These are phyloP conservation scores for Zoysia japonica DNA, from an alignment of 176 grass and related monocot genomes.

Conservation along the genomic window DNA sequence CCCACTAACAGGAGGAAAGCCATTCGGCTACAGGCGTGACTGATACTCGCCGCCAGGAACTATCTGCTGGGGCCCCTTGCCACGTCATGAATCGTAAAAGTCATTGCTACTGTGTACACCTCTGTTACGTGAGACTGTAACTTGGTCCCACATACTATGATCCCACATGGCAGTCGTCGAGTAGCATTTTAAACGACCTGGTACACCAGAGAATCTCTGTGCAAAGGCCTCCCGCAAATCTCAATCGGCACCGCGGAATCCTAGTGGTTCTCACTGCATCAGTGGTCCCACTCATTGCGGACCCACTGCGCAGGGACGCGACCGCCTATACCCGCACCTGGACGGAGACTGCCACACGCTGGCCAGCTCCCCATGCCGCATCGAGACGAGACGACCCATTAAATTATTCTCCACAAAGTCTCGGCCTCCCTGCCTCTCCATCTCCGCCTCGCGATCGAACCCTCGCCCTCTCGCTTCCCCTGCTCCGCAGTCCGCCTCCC, in stretches of 20 bases:
- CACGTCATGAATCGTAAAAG: conserved; percentile 27
- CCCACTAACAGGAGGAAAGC: background rate
- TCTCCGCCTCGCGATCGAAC: conserved; percentile 58
- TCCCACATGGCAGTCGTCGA: rapidly evolving
- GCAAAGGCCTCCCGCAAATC: background rate
- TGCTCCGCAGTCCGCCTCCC: conserved; percentile 26
- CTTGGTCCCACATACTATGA: rapidly evolving
- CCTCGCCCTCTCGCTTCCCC: conserved; percentile 29
- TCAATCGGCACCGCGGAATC: conserved; percentile 12
- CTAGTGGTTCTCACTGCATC: rapidly evolving
- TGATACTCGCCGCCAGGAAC: conserved; percentile 14
- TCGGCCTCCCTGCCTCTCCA: conserved; percentile 21
- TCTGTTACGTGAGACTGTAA: background rate
- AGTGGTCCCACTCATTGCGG: rapidly evolving
- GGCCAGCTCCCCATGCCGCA: conserved; percentile 55
- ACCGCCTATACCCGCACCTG: conserved; percentile 37
- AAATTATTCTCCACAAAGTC: conserved; percentile 60
- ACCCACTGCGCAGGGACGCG: background rate
- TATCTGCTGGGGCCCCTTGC: conserved; percentile 10
- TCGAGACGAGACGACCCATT: conserved; percentile 43
- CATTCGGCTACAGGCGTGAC: background rate
- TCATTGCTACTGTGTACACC: background rate
- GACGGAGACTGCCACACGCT: conserved; percentile 23
- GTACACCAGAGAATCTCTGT: background rate
- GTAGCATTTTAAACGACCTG: conserved; percentile 19